These are phyloP conservation scores for Neolentinus lepideus DNA, from an alignment of 1,284 basidiomycete genomes.

Conservation along the genomic window DNA sequence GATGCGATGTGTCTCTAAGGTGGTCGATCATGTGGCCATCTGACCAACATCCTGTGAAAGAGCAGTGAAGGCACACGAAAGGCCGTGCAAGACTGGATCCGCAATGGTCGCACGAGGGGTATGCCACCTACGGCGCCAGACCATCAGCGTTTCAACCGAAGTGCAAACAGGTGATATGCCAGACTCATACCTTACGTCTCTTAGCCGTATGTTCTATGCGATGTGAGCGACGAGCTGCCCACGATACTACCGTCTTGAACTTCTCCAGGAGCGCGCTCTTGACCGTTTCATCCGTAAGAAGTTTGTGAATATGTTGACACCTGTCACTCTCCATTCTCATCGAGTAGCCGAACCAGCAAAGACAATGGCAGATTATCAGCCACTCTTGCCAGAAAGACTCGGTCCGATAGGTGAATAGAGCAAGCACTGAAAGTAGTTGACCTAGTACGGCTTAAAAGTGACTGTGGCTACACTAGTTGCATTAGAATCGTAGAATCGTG, in stretches of 20 bases:
- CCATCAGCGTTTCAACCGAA: neutral
- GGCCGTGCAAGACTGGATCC: conserved; percentile 54
- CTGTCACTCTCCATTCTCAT: neutral
- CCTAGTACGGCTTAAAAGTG: too few relatives aligned
- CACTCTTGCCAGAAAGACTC: neutral
- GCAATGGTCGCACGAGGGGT: conserved; percentile 65
- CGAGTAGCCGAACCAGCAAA: neutral
- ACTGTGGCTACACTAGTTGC: too few relatives aligned
- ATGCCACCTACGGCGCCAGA: conserved; percentile 21
- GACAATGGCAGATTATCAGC: neutral
- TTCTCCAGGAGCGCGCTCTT: conserved; percentile 22
- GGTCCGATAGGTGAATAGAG: too few relatives aligned
- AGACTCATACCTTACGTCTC: conserved; percentile 32
- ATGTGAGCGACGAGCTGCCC: conserved; percentile 28
- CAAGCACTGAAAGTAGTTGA: too few relatives aligned
- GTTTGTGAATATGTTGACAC: conserved; percentile 18
- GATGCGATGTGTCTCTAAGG: conserved; percentile 48
- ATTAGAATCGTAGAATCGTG: too few relatives aligned
- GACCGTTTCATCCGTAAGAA: conserved; percentile 21
- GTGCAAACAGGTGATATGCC: neutral
- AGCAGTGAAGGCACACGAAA: conserved; percentile 75
- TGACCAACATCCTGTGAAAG: conserved; percentile 69
- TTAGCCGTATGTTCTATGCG: conserved; percentile 28
- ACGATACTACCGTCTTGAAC: conserved; percentile 30
- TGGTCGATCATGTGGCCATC: conserved; percentile 50